Evolutionary conservation across 805 yeast genomes (phyloP).

Genomic region (Zygosaccharomyces kombuchaensis): DNA sequence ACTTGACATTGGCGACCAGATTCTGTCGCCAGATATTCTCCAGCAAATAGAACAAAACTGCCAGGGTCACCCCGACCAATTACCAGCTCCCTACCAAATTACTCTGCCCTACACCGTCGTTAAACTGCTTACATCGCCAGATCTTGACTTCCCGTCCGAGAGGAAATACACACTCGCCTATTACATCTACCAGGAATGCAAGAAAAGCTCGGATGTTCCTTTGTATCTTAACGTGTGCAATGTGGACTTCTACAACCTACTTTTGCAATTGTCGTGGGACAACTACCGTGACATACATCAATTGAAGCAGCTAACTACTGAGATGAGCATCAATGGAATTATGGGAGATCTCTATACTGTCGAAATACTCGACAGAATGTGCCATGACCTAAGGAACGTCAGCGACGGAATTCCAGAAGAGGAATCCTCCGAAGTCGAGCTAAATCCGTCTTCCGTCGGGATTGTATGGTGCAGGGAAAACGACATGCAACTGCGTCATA

Average conservation of each 20-base stretch:
- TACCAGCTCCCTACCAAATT: slow-evolving; percentile 30
- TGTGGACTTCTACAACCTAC: slow-evolving; percentile 29
- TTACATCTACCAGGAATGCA: slow-evolving; percentile 29
- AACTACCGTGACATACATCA: slow-evolving; percentile 25
- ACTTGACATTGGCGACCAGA: slow-evolving; percentile 10
- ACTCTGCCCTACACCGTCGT: slow-evolving; percentile 28
- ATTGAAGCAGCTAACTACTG: slow-evolving; percentile 21
- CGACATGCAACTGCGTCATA: slow-evolving; percentile 14
- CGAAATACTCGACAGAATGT: slow-evolving; percentile 22
- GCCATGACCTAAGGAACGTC: slow-evolving; percentile 18
- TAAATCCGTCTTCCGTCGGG: slow-evolving; percentile 10
- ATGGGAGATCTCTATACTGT: slow-evolving; percentile 31
- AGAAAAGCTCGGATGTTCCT: slow-evolving; percentile 23
- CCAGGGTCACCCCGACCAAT: background rate
- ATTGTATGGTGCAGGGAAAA: slow-evolving; percentile 30
- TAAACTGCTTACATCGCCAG: slow-evolving; percentile 16
- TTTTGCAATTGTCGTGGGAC: slow-evolving; percentile 30
- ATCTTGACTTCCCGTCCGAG: slow-evolving; percentile 20
- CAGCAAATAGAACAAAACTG: slow-evolving; percentile 16
- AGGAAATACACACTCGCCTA: slow-evolving; percentile 26
- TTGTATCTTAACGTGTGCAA: slow-evolving; percentile 31
- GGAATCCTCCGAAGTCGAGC: slow-evolving; percentile 3
- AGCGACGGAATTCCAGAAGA: slow-evolving; percentile 25
- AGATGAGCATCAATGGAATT: slow-evolving; percentile 34
- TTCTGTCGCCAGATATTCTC: slow-evolving; percentile 15